Percentiles rank a stretch among this genome's conserved stretches.
Conservation (phyloP, 371 early-diverging fungal species). For the Lichtheimia ramosa region DNA sequence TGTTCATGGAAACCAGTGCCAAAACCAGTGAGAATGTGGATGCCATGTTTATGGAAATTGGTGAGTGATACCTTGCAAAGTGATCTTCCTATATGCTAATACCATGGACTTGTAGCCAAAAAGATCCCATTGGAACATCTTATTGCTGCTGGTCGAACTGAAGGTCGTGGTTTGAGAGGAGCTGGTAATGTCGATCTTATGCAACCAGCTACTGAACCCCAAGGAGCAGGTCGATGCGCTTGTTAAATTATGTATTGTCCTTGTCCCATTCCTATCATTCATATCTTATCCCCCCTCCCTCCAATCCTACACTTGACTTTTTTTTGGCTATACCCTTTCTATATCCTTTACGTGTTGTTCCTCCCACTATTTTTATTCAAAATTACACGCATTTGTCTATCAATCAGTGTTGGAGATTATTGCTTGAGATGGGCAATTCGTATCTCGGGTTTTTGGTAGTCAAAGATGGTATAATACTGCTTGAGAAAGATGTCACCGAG, state of each 20-base stretch:
- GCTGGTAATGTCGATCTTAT: conserved; percentile 67
- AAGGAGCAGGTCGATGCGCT: conserved; percentile 9
- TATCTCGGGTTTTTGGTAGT: conserved; percentile 11
- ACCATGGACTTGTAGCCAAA: conserved; percentile 8
- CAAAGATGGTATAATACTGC: conserved; percentile 49
- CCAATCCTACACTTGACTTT: not conserved
- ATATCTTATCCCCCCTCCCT: not conserved
- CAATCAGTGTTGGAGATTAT: not conserved
- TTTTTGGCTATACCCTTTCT: not conserved
- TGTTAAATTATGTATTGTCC: conserved; percentile 3
- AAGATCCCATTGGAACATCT: conserved; percentile 17
- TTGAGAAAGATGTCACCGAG: conserved; percentile 52
- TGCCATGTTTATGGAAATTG: conserved; percentile 69
- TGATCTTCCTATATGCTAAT: not conserved
- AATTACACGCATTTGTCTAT: not conserved
- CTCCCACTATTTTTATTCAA: not conserved
- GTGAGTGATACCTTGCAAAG: conserved; percentile 9
- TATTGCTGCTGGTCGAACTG: conserved; percentile 3
- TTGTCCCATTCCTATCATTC: not conserved
- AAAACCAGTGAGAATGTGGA: conserved; percentile 80
- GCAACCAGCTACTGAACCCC: conserved; percentile 29
- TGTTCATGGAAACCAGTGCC: conserved; percentile 91
- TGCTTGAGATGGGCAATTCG: too few species aligned
- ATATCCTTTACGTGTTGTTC: not conserved
- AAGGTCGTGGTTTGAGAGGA: conserved; percentile 19